Evolutionary conservation across 2,329 filamentous ascomycete genomes (phyloP), one percentile per base, ranked within the genome.

Genomic region (Pezicula neosporulosa): DNA sequence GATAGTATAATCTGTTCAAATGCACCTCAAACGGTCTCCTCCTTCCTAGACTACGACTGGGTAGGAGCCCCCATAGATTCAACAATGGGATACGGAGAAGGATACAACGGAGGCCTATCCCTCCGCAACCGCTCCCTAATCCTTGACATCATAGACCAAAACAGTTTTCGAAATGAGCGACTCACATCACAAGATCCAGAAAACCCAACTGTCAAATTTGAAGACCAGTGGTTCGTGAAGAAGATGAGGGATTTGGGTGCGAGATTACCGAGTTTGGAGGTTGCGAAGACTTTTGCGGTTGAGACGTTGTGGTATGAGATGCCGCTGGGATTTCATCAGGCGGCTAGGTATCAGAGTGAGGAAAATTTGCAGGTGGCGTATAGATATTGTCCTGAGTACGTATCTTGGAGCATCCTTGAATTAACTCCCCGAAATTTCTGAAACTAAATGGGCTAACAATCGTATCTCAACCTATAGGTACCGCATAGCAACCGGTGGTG

Each of bases 61-160:
- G 60, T 67, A 44, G 63, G 65, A 4, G 59, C 63, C 4, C 47
- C 65, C 21, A 47, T 56, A 38, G 50, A 54, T 2, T 49, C 58
- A 19, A 18, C 57, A 35, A 52, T 52, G 3, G 30, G 36, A 13
- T 48, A 41, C n/a, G 43, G 33, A 9, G 12, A 45, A 15, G n/a
- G 46, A 10, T 67, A 60, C 56, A 67, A 67, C 51, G 66, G 66
- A 48, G 66, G 66, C 2, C 54, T 68, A 10, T 62, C 58, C 6
- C 53, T 68, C 46, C 61, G 66, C 38, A 66, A 66, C 56, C 43
- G 43, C 8, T 13, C 21, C 1, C 15, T 45, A 4, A 9, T 45
- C 10, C 19, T 45, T 2, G 21, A 45, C 7, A 45, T 45, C 65
- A 65, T 53, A 9, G 7, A 10, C 2, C 6, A 33, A 13, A 33